Percentiles rank a stretch among this genome's conserved stretches.
These are phyloP conservation scores for Talaromyces funiculosus DNA, from an alignment of 2,329 filamentous ascomycete species.

Conservation along the genomic window DNA sequence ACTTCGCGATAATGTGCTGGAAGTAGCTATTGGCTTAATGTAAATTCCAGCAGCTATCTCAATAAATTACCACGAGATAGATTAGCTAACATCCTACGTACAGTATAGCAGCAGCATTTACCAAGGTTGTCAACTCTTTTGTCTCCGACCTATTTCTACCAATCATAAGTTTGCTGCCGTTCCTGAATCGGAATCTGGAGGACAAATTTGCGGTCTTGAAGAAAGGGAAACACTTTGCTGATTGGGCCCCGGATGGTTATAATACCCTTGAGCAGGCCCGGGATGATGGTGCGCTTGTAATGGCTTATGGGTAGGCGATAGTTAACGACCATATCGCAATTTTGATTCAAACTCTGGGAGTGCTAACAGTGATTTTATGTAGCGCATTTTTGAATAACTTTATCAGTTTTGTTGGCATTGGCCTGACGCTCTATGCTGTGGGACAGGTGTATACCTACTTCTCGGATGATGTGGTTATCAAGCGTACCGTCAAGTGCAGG, in stretches of 20 bases:
- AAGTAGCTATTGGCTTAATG: slow-evolving; percentile 8
- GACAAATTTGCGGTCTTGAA: slow-evolving; percentile 1
- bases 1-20: slow-evolving; percentile 5
- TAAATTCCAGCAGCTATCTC: neutral
- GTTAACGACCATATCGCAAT: neutral
- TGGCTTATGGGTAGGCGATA: slow-evolving; percentile 5
- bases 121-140: slow-evolving; percentile 5
- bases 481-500: slow-evolving; percentile 62
- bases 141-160: slow-evolving; percentile 3
- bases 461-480: slow-evolving; percentile 63
- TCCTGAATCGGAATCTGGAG: neutral
- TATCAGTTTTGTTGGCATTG: slow-evolving; percentile 61
- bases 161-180: slow-evolving; percentile 1
- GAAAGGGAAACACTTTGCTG: slow-evolving; percentile 3
- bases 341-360: too few species aligned
- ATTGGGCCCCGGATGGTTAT: neutral
- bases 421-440: slow-evolving; percentile 59
- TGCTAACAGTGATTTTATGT: neutral
- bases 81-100: neutral
- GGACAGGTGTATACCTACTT: slow-evolving; percentile 58
- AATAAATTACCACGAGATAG: neutral
- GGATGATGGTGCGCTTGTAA: slow-evolving; percentile 3
- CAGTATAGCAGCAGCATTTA: slow-evolving; percentile 8
- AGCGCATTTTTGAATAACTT: slow-evolving; percentile 37
- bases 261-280: slow-evolving; percentile 4